Evolutionary conservation across 371 early-diverging fungal species (phyloP).

Genomic region (Massospora cicadina): DNA sequence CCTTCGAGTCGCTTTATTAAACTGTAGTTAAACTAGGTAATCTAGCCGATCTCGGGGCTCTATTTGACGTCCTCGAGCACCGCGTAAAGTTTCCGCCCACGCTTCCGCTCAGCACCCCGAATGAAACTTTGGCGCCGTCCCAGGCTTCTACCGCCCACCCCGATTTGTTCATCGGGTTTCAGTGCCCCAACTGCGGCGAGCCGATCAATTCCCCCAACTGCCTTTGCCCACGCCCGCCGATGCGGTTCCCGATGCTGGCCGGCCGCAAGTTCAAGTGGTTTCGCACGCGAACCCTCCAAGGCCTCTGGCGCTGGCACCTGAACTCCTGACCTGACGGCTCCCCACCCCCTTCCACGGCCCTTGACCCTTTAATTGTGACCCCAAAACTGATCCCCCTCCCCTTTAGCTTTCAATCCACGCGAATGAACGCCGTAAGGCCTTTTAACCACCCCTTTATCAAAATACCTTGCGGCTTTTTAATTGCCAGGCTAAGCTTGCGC

Average conservation of each 20-base stretch:
- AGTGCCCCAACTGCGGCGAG: not conserved
- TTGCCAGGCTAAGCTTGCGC: no score
- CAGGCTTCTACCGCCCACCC: not conserved
- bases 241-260: not conserved
- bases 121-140: not conserved
- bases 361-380: no score
- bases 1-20: no score
- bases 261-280: conserved; percentile 1
- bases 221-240: not conserved
- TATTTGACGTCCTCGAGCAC: not conserved
- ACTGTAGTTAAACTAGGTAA: not conserved
- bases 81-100: not conserved
- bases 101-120: not conserved
- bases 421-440: no score
- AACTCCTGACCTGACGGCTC: no score
- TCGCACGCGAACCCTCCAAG: not conserved
- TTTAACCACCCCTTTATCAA: no score
- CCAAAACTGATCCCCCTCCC: no score
- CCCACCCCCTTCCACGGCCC: no score
- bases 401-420: no score
- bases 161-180: not conserved
- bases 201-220: not conserved
- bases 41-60: not conserved
- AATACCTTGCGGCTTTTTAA: no score
- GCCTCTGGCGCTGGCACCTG: not conserved